phyloP scores from a whole-genome alignment of 768 basidiomycete genomes.

The Stropharia rugosoannulata region DNA sequence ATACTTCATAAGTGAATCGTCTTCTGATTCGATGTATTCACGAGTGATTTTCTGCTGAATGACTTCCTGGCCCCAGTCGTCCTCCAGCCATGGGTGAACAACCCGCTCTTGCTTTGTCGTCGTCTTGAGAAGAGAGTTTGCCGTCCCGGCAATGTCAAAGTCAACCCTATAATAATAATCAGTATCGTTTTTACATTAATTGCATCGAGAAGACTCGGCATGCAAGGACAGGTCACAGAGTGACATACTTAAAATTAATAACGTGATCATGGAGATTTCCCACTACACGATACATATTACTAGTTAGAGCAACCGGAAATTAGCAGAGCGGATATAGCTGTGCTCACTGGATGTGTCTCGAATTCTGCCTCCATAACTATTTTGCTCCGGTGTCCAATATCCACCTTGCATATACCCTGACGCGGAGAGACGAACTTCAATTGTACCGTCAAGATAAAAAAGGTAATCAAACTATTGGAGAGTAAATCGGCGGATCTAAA shows the following conservation, averaged over 20 bases:
- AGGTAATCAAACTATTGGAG: slow-evolving; percentile 58
- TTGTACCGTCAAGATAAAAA: slow-evolving; percentile 64
- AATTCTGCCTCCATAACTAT: slow-evolving; percentile 53
- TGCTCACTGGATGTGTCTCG: slow-evolving; percentile 52
- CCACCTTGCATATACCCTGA: slow-evolving; percentile 71
- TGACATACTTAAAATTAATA: slow-evolving; percentile 55
- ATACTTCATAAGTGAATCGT: slow-evolving; percentile 49
- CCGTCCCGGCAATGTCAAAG: slow-evolving; percentile 59
- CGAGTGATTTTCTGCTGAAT: slow-evolving; percentile 52
- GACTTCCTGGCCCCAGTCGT: slow-evolving; percentile 57
- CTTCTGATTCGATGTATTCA: slow-evolving; percentile 49
- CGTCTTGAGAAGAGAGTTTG: slow-evolving; percentile 55
- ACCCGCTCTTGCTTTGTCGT: slow-evolving; percentile 49
- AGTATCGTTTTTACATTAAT: background rate
- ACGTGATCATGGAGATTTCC: slow-evolving; percentile 69
- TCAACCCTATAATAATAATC: slow-evolving; percentile 43
- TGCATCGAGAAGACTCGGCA: no score
- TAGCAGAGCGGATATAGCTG: background rate
- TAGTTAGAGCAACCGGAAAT: background rate
- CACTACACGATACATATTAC: slow-evolving; percentile 32
- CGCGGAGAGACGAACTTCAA: slow-evolving; percentile 67
- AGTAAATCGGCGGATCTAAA: background rate
- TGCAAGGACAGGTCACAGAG: no score
- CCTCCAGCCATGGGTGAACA: slow-evolving; percentile 55
- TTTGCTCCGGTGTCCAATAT: slow-evolving; percentile 51